Base-by-base conservation (phyloP, 1,284 basidiomycete species). In the Irpex sp. region DNA sequence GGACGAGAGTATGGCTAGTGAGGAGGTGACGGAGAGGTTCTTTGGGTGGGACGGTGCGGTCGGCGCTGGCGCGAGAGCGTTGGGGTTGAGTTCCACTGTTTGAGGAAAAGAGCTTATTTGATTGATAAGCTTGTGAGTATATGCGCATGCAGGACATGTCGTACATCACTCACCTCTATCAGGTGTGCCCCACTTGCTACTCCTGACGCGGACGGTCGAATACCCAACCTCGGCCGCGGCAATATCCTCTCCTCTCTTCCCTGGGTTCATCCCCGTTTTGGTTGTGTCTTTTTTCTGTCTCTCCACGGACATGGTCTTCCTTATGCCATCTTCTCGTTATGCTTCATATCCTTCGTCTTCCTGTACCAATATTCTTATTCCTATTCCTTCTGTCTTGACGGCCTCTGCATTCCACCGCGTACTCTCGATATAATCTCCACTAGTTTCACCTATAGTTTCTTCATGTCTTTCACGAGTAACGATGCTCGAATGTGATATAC, bases 31-130 rank as follows among this genome's bases (percentile, higher is more conserved):
- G 36, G 76, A 72, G 61, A 77, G 88, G 55, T 93, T 93, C 74
- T 70, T 83, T 13, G 89, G 87, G 17, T 93, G 91, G 90, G 86
- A 90, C 65, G 91, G 91, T 13, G 83, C 81, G 11, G 76, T 78
- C 13, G 91, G 91, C 46, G 87, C 90, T 54, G 91, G 91, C 21
- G 91, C 90, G 46, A 81, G 91, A 19, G 88, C 89, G 43, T 79
- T 93, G 75, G 90, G 87, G 21, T 77, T 89, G 62, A 79, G 74
- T 57, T 74, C 57, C 17, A 63, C 65, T 19, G 47, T 61, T 26
- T 66, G 47, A 65, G n/a, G 58, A n/a, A 1, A 0, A n/a, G 31
- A 33, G 31, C 31, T 33, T 33, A 46, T 11, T 46, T n/a, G 31
- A 19, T 26, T 26, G 13, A 36, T 55, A 31, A 15, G 17, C 21